phyloP scores from a whole-genome alignment of 768 basidiomycete genomes.

The Pholiota microspora region DNA sequence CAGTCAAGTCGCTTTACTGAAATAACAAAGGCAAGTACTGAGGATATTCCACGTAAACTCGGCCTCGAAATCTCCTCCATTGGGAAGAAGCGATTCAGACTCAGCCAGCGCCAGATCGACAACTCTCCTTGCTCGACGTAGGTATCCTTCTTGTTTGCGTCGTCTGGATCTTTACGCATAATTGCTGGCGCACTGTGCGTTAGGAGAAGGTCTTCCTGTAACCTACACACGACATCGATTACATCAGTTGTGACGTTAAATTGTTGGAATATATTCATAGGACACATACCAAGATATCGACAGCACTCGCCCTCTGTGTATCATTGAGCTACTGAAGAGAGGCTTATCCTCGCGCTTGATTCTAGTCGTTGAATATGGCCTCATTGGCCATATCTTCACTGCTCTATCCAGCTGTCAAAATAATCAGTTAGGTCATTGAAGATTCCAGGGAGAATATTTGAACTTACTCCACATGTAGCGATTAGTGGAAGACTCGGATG shows the following conservation, averaged over 20 bases:
- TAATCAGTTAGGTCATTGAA: neutral
- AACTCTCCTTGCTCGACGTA: constrained; percentile 49
- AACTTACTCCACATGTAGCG: constrained; percentile 73
- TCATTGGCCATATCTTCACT: constrained; percentile 74
- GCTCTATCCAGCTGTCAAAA: constrained; percentile 59
- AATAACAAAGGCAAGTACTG: constrained; percentile 38
- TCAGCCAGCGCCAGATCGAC: constrained; percentile 68
- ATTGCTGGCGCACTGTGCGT: constrained; percentile 54
- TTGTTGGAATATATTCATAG: neutral
- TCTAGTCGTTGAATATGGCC: constrained; percentile 30
- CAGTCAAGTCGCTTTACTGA: neutral
- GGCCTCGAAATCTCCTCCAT: constrained; percentile 29
- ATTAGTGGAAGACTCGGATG: constrained; percentile 62
- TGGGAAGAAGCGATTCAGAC: constrained; percentile 63
- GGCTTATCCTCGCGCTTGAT: constrained; percentile 72
- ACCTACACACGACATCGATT: constrained; percentile 35
- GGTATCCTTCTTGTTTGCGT: constrained; percentile 22
- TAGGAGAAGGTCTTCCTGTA: constrained; percentile 51
- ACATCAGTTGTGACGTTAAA: neutral
- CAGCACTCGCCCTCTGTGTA: constrained; percentile 65
- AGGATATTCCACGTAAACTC: constrained; percentile 55
- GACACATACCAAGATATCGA: constrained; percentile 62
- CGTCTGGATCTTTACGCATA: constrained; percentile 31
- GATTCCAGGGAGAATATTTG: constrained; percentile 2
- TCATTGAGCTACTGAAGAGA: constrained; percentile 61